These are phyloP conservation scores for Xylaria sp. DNA, from an alignment of 2,329 filamentous ascomycete species.

Conservation along the genomic window DNA sequence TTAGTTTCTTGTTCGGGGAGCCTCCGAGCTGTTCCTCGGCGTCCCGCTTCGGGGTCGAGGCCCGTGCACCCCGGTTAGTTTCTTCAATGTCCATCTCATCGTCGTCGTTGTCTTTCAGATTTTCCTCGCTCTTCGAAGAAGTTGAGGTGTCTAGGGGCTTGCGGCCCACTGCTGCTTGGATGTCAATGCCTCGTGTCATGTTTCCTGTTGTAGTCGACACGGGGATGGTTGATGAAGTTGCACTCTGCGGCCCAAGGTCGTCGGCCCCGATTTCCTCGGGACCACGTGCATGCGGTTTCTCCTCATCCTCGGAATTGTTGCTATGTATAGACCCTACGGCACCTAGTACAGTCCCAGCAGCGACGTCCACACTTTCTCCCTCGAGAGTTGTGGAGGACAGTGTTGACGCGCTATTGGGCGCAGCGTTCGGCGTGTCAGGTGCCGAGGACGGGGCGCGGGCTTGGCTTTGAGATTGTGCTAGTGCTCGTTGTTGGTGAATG, in stretches of 20 bases:
- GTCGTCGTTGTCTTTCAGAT: conserved; percentile 25
- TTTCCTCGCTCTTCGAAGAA: conserved; percentile 29
- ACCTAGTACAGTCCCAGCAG: conserved; percentile 40
- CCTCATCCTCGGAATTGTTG: conserved; percentile 57
- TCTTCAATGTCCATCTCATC: conserved; percentile 43
- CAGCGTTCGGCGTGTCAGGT: conserved; percentile 27
- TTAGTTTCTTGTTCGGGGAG: conserved; percentile 54
- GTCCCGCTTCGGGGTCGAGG: conserved; percentile 59
- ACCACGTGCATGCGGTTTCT: conserved; percentile 80
- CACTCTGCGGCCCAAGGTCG: conserved; percentile 77
- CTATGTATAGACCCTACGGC: conserved; percentile 45
- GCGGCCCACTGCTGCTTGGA: conserved; percentile 66
- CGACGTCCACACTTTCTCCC: conserved; percentile 35
- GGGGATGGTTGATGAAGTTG: conserved; percentile 45
- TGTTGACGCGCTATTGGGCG: conserved; percentile 22
- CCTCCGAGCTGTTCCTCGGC: conserved; percentile 55
- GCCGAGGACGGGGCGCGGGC: conserved; percentile 28
- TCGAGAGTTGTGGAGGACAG: conserved; percentile 30
- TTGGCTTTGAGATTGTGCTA: conserved; percentile 36
- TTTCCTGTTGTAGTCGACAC: conserved; percentile 47
- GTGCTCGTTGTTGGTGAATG: conserved; percentile 31
- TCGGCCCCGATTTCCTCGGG: conserved; percentile 84
- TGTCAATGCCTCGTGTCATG: conserved; percentile 60
- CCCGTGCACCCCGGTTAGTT: conserved; percentile 31
- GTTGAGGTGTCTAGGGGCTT: conserved; percentile 43